Evolutionary conservation across 2,329 filamentous ascomycete species (phyloP), one percentile per base, ranked within the genome.

Genomic region (Stemphylium lycopersici): DNA sequence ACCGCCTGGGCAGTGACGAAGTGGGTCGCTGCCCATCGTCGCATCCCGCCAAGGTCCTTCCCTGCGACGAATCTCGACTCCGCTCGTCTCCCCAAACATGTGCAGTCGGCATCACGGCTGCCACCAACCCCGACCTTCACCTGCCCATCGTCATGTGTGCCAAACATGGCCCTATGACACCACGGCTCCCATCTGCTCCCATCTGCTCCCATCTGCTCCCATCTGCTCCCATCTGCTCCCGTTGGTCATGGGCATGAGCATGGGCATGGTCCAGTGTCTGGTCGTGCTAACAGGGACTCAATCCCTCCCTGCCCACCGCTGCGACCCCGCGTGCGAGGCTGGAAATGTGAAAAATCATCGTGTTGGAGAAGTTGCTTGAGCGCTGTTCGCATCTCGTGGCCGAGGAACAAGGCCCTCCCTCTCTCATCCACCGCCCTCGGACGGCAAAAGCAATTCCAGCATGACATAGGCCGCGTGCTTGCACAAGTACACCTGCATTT

Each of bases 81-180:
- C 6, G 22, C 22, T 24, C 22, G 22, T 24, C 22, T 24, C 6
- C 22, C 22, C 4, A 24, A 24, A 24, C 22, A 24, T 24, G 4
- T 24, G 22, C 18, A 10, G 24, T 57, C 55, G 55, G 55, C 46
- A 36, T 50, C 51, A 36, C 55, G 51, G 55, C 41, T 24, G 38
- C 33, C 15, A 15, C 31, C 36, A 51, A 13, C 36, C 31, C 52
- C 52, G 52, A 55, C 42, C 16, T 40, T 20, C 20, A 31, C 38
- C 32, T 34, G 40, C 45, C 50, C 24, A 15, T 13, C 31, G 33
- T 33, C 46, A 50, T 40, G 55, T 45, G 22, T 24, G 4, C 22
- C 22, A 24, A 24, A 24, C 22, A 24, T 24, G 22, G 22, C 6
- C 22, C 22, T 24, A 24, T 24, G 22, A 24, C 22, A 24, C 22